Base-by-base conservation (phyloP, 2,329 filamentous ascomycete species). In the Ceratocystis cacaofunesta region DNA sequence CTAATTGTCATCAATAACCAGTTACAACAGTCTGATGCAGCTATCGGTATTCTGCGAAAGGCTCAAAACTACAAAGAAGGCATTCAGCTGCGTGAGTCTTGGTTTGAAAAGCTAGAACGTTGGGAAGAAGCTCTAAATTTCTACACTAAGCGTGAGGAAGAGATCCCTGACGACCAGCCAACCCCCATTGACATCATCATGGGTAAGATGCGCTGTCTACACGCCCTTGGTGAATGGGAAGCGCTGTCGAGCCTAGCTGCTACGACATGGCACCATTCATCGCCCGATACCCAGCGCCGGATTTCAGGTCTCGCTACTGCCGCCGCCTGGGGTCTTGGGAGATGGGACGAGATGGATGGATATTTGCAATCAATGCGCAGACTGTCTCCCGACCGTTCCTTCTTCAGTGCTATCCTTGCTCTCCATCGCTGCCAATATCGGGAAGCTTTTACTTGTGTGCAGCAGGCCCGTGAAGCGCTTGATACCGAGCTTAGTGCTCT, bases 1-100 rank as follows among this genome's bases (percentile, higher is more conserved):
- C 79, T 99, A 67, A 99, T 99, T 71, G 94, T 92, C 69, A 99
- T 99, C 78, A 99, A 99, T 77, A 99, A 99, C 73, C 92, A 99
- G 74, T 82, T 99, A 5, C 94, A 99, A 74, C 94, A 99, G 74
- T 96, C 94, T 6, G 94, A 99, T 76, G 95, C 94, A 41, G 95
- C 94, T 52, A 97, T 99, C 70, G 94, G 94, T 75, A 99, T 99
- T 68, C 80, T 99, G 66, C 86, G 94, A 62, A 96, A 96, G 76
- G 94, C 94, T 7, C 94, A 99, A 74, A 85, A 90, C 55, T 99
- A 97, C 74, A 89, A 90, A 70, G 94, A 99, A 72, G 84, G 84
- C 15, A 95, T 99, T 36, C 90, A 95, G 72, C 81, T 99, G 62
- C 90, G 95, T 68, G 94, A 99, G 76, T 96, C 92, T 0, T 99